These are phyloP conservation scores for Podila epicladia DNA, from an alignment of 192 early-diverging fungal species.

Conservation along the genomic window DNA sequence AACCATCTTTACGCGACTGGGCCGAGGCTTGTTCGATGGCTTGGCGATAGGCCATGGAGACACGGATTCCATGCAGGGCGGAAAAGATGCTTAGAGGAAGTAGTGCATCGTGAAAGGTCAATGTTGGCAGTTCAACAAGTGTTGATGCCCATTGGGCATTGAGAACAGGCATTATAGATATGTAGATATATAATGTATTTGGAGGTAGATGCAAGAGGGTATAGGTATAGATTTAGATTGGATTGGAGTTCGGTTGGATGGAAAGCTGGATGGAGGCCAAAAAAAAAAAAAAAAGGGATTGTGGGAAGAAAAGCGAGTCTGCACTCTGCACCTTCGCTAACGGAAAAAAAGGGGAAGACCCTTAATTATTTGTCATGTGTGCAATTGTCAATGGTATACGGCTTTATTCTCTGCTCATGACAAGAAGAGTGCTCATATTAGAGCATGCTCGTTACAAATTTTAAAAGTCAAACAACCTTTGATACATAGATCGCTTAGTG, in stretches of 20 bases:
- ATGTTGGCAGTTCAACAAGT: conserved; percentile 36
- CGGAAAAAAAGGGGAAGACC: too few species aligned
- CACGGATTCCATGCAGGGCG: conserved; percentile 34
- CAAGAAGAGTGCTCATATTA: background rate
- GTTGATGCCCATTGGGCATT: conserved; percentile 37
- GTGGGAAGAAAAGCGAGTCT: background rate
- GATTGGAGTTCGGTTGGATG: background rate
- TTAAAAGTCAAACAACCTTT: conserved; percentile 30
- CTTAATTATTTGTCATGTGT: too few species aligned
- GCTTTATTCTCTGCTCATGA: background rate
- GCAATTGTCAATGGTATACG: too few species aligned
- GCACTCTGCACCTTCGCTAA: background rate
- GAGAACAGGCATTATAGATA: conserved; percentile 22
- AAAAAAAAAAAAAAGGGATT: background rate
- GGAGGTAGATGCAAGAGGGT: background rate
- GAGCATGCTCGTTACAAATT: background rate
- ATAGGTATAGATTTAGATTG: background rate
- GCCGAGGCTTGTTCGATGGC: conserved; percentile 37
- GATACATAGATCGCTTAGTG: conserved; percentile 14
- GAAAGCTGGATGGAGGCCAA: background rate
- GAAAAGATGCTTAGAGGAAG: conserved; percentile 50
- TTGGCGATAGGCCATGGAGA: conserved; percentile 43
- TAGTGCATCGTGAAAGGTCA: conserved; percentile 40
- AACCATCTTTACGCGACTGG: conserved; percentile 28
- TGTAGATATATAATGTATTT: background rate